Evolutionary conservation across 208 protist genomes (phyloP).

Genomic region (Crithidia brevicula): DNA sequence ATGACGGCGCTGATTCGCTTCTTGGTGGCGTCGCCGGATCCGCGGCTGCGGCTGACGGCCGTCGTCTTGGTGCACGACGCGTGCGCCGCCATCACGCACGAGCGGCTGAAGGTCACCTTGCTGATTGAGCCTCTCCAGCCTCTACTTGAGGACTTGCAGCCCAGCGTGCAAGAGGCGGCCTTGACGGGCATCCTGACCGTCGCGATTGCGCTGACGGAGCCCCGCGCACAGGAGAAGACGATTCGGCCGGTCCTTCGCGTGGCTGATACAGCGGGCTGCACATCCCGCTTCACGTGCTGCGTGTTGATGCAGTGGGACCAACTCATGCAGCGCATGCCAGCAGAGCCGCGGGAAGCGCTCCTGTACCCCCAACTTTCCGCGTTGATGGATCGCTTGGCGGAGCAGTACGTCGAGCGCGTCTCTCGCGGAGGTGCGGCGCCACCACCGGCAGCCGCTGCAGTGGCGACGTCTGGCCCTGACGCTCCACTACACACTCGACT

Average conservation of each 20-base stretch:
- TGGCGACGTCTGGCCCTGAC: background rate
- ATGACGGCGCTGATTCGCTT: constrained; percentile 51
- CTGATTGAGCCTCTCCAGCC: constrained; percentile 52
- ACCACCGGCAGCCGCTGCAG: background rate
- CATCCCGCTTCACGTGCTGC: constrained; percentile 46
- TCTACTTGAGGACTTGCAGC: constrained; percentile 54
- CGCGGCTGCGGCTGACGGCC: constrained; percentile 46
- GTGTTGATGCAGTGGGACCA: constrained; percentile 56
- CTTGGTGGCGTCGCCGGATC: constrained; percentile 33
- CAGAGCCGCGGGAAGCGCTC: constrained; percentile 66
- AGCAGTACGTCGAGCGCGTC: constrained; percentile 29
- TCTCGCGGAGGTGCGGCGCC: constrained; percentile 14
- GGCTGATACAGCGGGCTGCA: constrained; percentile 49
- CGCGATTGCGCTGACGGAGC: constrained; percentile 37
- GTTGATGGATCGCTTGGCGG: constrained; percentile 55
- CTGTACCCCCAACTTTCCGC: constrained; percentile 64
- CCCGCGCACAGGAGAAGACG: constrained; percentile 51
- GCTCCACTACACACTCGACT: background rate
- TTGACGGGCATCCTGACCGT: constrained; percentile 52
- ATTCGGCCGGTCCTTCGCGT: constrained; percentile 43
- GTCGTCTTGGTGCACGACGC: constrained; percentile 50
- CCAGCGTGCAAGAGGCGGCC: constrained; percentile 58
- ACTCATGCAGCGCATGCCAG: constrained; percentile 58
- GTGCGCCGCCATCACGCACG: constrained; percentile 38
- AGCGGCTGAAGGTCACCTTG: constrained; percentile 39